Conservation (phyloP, 306 rosid species). For the Inga oerstediana region DNA sequence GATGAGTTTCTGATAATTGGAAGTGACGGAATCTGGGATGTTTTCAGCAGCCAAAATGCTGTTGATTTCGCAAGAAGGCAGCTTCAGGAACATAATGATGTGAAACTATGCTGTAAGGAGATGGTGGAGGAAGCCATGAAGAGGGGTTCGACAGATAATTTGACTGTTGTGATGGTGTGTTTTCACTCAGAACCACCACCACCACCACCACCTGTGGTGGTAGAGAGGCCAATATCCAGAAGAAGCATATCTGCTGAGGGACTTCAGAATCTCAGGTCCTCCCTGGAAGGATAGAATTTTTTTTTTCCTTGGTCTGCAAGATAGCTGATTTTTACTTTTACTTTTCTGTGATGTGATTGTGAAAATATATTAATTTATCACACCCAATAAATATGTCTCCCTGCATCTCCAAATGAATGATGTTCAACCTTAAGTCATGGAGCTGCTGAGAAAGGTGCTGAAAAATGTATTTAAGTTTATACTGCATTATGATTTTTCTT, state of each 20-base stretch:
- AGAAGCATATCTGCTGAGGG: conserved; percentile 92
- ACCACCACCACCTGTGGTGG: conserved; percentile 57
- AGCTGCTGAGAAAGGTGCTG: conserved; percentile 13
- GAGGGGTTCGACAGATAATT: conserved; percentile 74
- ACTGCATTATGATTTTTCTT: conserved; percentile 30
- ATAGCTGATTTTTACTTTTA: conserved; percentile 18
- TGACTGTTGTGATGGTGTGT: conserved; percentile 80
- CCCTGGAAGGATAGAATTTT: conserved; percentile 49
- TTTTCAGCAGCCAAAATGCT: conserved; percentile 78
- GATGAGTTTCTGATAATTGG: conserved; percentile 91
- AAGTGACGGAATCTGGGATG: conserved; percentile 94
- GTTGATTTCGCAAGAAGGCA: conserved; percentile 76
- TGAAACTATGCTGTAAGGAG: conserved; percentile 77
- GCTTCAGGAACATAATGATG: conserved; percentile 90
- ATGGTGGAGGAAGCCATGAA: conserved; percentile 79
- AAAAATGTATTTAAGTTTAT: conserved; percentile 29
- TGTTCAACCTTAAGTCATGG: conserved; percentile 20
- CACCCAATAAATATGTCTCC: conserved; percentile 22
- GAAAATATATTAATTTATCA: conserved; percentile 49
- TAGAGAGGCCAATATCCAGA: conserved; percentile 64
- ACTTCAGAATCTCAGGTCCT: conserved; percentile 69
- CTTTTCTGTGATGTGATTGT: conserved; percentile 8
- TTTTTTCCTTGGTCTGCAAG: conserved; percentile 16
- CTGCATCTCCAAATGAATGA: conserved; percentile 24
- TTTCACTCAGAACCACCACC: conserved; percentile 89